phyloP scores from a whole-genome alignment of 345 rosid genomes.

The Mercurialis annua region DNA sequence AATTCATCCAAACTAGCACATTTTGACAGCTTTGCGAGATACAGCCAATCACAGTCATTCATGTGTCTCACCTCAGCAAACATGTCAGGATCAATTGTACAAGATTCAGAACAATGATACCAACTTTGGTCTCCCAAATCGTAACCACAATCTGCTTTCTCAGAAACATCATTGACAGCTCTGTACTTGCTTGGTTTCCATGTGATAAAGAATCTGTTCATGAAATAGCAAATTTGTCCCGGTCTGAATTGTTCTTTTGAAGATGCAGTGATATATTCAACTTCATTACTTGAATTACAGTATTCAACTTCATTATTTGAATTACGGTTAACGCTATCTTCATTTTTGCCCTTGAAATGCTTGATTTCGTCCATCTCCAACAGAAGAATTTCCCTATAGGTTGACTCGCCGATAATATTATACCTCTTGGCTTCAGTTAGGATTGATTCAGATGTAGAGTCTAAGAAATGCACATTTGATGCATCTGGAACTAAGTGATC shows the following conservation, averaged over 20 bases:
- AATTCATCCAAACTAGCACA: conserved; percentile 24
- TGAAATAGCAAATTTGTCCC: conserved; percentile 55
- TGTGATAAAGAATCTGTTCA: conserved; percentile 68
- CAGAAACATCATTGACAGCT: conserved; percentile 13
- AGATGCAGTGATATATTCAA: conserved; percentile 18
- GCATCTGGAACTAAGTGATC: conserved; percentile 31
- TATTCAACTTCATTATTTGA: conserved; percentile 24
- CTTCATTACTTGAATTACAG: conserved; percentile 23
- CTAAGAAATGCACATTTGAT: conserved; percentile 46
- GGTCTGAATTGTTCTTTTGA: conserved; percentile 34
- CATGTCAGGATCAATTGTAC: conserved; percentile 28
- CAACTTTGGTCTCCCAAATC: conserved; percentile 20
- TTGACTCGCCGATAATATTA: conserved; percentile 62
- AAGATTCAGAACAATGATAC: conserved; percentile 24
- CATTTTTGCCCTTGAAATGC: conserved; percentile 47
- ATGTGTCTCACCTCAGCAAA: conserved; percentile 54
- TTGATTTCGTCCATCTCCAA: conserved; percentile 63
- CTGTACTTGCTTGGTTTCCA: conserved; percentile 44
- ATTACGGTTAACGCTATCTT: conserved; percentile 26
- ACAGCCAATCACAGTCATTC: conserved; percentile 77
- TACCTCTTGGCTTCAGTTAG: conserved; percentile 62
- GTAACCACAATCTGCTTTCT: conserved; percentile 13
- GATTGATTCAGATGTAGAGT: conserved; percentile 46
- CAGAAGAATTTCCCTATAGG: conserved; percentile 38
- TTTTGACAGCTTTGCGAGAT: conserved; percentile 61